phyloP scores from a whole-genome alignment of 139 green algal genomes.

The Picocystis salinarum region DNA sequence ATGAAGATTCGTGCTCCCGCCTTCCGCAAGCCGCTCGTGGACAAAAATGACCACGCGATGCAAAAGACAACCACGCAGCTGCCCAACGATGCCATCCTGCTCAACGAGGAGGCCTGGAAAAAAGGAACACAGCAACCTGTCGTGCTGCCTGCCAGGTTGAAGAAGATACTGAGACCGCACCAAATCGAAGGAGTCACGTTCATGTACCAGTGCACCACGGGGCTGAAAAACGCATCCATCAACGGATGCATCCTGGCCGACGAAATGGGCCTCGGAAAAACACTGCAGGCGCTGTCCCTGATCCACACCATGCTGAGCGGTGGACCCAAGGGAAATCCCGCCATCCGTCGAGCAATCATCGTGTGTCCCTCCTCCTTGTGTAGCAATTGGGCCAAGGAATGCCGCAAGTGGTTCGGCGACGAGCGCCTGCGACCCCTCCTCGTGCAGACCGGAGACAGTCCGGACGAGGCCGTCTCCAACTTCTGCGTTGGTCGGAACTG shows the following conservation, averaged over 20 bases:
- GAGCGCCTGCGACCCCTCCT: not conserved
- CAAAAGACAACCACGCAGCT: too few species aligned
- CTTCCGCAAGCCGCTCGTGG: too few species aligned
- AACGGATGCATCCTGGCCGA: slow-evolving; percentile 55
- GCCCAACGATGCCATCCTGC: too few species aligned
- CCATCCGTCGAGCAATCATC: too few species aligned
- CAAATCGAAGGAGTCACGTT: slow-evolving; percentile 9
- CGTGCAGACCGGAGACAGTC: not conserved
- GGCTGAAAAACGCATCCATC: not conserved
- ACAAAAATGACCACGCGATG: too few species aligned
- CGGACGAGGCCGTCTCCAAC: not conserved
- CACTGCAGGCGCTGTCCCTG: too few species aligned
- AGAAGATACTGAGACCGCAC: slow-evolving; percentile 3
- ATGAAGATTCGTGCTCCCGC: too few species aligned
- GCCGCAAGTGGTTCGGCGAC: slow-evolving; percentile 1
- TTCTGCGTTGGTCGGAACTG: not conserved
- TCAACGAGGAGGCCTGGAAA: too few species aligned
- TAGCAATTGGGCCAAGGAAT: slow-evolving; percentile 49
- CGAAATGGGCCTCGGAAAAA: slow-evolving; percentile 58
- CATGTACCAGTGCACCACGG: slow-evolving; percentile 8
- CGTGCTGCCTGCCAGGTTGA: too few species aligned
- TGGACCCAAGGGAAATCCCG: too few species aligned
- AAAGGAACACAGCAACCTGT: too few species aligned
- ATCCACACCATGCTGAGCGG: too few species aligned
- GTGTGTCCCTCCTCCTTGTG: slow-evolving; percentile 46